Conservation (phyloP, 1,284 basidiomycete genomes). For the Fomitiporia mediterranea region DNA sequence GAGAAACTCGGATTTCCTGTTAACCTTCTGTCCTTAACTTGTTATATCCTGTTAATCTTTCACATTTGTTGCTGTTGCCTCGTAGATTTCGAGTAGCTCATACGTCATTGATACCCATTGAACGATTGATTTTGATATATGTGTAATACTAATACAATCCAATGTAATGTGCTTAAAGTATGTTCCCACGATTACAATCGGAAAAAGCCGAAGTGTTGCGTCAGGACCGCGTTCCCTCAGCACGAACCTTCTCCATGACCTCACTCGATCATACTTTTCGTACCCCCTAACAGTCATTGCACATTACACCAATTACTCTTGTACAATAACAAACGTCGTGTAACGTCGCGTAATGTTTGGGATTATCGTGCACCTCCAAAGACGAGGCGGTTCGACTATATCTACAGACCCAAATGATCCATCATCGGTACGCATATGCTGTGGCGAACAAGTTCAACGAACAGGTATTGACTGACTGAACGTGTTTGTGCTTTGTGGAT, state of each 20-base stretch:
- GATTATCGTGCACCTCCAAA: neutral
- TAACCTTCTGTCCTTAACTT: slow-evolving; percentile 49
- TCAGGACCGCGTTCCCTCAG: neutral
- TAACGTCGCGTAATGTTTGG: neutral
- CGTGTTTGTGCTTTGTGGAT: neutral
- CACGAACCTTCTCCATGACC: neutral
- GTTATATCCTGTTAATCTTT: neutral
- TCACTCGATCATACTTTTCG: no score
- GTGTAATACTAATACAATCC: neutral
- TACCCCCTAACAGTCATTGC: no score
- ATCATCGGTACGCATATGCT: slow-evolving; percentile 8
- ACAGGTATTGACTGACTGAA: neutral
- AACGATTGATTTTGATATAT: neutral
- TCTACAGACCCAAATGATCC: slow-evolving; percentile 1
- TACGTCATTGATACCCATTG: neutral
- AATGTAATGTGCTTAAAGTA: neutral
- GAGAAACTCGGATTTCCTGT: slow-evolving; percentile 43
- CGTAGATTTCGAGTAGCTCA: neutral
- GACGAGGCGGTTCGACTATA: slow-evolving; percentile 10
- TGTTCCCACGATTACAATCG: neutral
- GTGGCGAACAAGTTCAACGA: no score
- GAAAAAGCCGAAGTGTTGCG: neutral
- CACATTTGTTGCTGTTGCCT: neutral
- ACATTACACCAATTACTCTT: neutral
- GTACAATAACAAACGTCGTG: neutral